These are phyloP conservation scores for Macadamia tetraphylla DNA, from an alignment of 164 flowering plant genomes.

Conservation along the genomic window DNA sequence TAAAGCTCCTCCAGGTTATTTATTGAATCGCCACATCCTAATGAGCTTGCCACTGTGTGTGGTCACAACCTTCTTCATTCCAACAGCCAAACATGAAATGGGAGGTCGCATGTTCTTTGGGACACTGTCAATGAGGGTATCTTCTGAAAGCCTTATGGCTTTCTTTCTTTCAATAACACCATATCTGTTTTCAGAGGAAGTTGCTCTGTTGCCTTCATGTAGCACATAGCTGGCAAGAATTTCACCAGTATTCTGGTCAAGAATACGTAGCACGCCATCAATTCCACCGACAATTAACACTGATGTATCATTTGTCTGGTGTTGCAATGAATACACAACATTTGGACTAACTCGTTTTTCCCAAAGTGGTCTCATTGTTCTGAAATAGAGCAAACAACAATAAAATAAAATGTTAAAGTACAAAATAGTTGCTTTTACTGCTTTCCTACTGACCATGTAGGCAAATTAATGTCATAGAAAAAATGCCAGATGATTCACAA, in stretches of 20 bases:
- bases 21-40: conserved; percentile 66
- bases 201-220: conserved; percentile 13
- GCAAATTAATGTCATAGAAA: not conserved
- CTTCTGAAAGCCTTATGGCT: conserved; percentile 42
- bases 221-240: conserved; percentile 49
- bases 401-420: too few relatives aligned
- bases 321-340: conserved; percentile 69
- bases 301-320: conserved; percentile 47
- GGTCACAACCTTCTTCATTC: conserved; percentile 84
- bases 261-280: conserved; percentile 71
- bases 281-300: conserved; percentile 74
- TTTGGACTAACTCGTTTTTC: conserved; percentile 59
- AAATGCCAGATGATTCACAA: too few relatives aligned
- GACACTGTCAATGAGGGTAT: conserved; percentile 35
- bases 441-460: not conserved
- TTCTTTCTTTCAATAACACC: conserved; percentile 28
- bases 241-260: conserved; percentile 61
- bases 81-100: conserved; percentile 78
- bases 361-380: conserved; percentile 70
- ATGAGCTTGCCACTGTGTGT: conserved; percentile 53
- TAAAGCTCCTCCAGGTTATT: conserved; percentile 1
- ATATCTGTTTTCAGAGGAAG: conserved; percentile 7
- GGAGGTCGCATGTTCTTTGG: conserved; percentile 51
- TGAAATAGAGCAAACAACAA: conserved; percentile 15
- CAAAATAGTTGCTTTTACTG: too few relatives aligned